Percentiles rank a stretch among this genome's conserved stretches.
Conservation (phyloP, 768 basidiomycete species). For the Coprinopsis cinerea region DNA sequence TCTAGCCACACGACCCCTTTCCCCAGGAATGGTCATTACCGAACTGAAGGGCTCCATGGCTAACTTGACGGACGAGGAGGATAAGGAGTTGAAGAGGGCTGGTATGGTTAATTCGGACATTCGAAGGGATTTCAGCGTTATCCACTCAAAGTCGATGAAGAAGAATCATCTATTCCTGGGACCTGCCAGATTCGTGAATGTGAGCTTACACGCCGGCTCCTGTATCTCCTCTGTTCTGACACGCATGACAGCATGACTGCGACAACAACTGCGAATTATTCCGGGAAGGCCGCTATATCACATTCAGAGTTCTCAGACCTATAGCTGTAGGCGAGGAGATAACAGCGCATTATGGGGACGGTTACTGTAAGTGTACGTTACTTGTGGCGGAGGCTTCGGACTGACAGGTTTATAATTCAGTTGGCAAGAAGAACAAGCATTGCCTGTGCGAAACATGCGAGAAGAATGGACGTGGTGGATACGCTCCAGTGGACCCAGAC, state of each 20-base stretch:
- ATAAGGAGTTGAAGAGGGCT: constrained; percentile 79
- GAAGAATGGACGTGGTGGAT: constrained; percentile 67
- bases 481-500: constrained; percentile 49
- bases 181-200: constrained; percentile 89
- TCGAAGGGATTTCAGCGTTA: constrained; percentile 85
- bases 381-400: constrained; percentile 14
- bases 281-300: constrained; percentile 85
- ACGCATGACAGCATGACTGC: constrained; percentile 68
- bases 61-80: constrained; percentile 79
- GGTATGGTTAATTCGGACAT: constrained; percentile 72
- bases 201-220: constrained; percentile 30
- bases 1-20: constrained; percentile 68
- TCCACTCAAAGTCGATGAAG: constrained; percentile 88
- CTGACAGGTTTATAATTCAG: constrained; percentile 17
- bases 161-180: constrained; percentile 89
- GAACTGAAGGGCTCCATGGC: constrained; percentile 91
- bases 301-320: constrained; percentile 75
- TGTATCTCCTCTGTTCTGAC: constrained; percentile 18
- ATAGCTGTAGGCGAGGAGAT: constrained; percentile 82
- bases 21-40: constrained; percentile 67
- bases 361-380: constrained; percentile 64
- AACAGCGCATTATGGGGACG: constrained; percentile 86
- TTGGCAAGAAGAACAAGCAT: constrained; percentile 36
- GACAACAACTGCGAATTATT: constrained; percentile 86
- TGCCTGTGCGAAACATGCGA: constrained; percentile 89